Conservation (phyloP, 441 rosid species). For the Corymbia calophylla region DNA sequence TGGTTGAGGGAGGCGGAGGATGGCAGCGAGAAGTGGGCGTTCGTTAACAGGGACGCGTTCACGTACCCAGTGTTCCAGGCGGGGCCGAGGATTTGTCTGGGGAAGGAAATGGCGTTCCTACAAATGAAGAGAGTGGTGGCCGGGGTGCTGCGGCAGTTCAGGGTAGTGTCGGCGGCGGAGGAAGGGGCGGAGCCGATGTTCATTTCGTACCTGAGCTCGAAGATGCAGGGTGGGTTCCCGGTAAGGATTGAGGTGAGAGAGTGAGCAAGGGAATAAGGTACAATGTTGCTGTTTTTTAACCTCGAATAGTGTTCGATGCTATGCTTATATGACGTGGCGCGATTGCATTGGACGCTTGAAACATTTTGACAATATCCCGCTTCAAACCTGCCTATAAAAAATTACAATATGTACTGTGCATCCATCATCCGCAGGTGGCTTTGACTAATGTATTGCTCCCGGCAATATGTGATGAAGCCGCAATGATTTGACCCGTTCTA, state of each 20-base stretch:
- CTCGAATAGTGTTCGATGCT: too few species aligned
- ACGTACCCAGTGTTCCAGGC: constrained; percentile 49
- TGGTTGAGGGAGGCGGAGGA: constrained; percentile 24
- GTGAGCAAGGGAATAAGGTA: neutral
- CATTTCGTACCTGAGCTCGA: constrained; percentile 18
- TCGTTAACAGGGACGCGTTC: constrained; percentile 31
- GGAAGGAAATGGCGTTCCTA: constrained; percentile 54
- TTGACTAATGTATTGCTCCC: neutral
- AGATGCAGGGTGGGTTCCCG: constrained; percentile 44
- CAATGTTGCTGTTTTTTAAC: too few species aligned
- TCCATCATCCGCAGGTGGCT: neutral
- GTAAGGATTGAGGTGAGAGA: constrained; percentile 23
- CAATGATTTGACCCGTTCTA: neutral
- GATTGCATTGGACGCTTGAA: too few species aligned
- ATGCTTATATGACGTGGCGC: too few species aligned
- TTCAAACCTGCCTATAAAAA: too few species aligned
- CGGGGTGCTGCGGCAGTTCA: constrained; percentile 22
- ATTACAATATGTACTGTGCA: neutral
- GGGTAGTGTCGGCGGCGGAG: constrained; percentile 20
- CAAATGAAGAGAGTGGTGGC: constrained; percentile 51
- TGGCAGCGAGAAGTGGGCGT: constrained; percentile 18
- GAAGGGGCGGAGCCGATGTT: constrained; percentile 23
- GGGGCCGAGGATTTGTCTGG: constrained; percentile 47
- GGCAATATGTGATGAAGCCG: neutral
- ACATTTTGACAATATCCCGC: too few species aligned